These are phyloP conservation scores for Babesia gibsoni DNA, from an alignment of 169 alveolate species.

Conservation along the genomic window DNA sequence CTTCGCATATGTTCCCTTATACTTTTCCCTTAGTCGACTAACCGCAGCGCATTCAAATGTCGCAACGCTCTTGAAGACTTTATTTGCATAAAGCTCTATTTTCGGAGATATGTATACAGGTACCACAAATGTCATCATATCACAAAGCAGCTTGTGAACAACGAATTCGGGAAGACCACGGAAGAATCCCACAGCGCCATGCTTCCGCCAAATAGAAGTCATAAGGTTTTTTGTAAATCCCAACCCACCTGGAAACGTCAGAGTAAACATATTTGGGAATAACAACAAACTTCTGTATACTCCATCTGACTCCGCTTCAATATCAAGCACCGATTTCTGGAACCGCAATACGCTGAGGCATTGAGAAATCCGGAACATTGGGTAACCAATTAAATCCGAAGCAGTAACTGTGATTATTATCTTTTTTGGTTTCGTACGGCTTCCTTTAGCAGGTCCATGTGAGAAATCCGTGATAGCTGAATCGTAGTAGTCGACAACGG, in stretches of 20 bases:
- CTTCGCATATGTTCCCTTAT: too few relatives aligned
- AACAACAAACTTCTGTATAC: constrained; percentile 3
- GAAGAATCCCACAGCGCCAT: constrained; percentile 49
- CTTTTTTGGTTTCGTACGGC: constrained; percentile 2
- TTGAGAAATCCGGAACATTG: constrained; percentile 30
- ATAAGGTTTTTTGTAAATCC: constrained; percentile 14
- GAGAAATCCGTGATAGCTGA: neutral
- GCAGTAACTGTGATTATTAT: constrained; percentile 48
- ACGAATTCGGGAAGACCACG: constrained; percentile 43
- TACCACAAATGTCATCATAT: constrained; percentile 26
- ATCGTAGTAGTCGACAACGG: constrained; percentile 19
- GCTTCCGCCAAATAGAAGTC: constrained; percentile 8
- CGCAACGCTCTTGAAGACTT: neutral
- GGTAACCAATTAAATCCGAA: constrained; percentile 30
- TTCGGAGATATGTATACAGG: constrained; percentile 47
- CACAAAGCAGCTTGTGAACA: constrained; percentile 20
- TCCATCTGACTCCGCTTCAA: constrained; percentile 19
- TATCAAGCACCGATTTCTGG: constrained; percentile 38
- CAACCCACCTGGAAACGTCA: constrained; percentile 22
- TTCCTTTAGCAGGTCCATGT: neutral
- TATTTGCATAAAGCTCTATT: neutral
- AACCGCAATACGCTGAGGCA: constrained; percentile 29
- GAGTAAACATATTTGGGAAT: neutral
- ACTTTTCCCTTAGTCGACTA: neutral
- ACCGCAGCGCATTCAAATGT: neutral